Evolutionary conservation across 495 filamentous ascomycete species (phyloP).

Genomic region (Neurospora sp.): DNA sequence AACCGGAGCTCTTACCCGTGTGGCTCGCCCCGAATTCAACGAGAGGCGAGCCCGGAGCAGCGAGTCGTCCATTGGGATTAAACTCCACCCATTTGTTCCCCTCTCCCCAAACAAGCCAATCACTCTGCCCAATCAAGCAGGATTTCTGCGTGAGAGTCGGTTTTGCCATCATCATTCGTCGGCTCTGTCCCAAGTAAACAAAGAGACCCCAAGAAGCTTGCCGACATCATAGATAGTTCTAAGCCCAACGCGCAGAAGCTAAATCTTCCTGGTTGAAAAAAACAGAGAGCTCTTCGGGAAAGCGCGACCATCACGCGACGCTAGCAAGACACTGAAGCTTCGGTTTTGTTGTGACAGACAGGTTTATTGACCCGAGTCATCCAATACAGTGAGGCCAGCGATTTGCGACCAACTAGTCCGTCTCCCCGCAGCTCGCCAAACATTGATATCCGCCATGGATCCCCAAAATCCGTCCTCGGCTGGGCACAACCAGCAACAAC

Average conservation of each 20-base stretch:
- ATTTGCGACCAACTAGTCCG: conserved; percentile 4
- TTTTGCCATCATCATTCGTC: conserved; percentile 1
- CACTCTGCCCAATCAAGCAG: conserved; percentile 26
- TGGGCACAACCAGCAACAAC: conserved; percentile 23
- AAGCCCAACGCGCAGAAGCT: not conserved
- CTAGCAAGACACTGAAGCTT: not conserved
- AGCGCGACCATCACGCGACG: not conserved
- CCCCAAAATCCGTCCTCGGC: conserved; percentile 32
- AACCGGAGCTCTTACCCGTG: conserved; percentile 21
- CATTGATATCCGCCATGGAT: conserved; percentile 29
- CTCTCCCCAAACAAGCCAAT: conserved; percentile 20
- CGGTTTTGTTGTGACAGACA: not conserved
- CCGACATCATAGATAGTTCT: not conserved
- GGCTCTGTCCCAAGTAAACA: conserved; percentile 1
- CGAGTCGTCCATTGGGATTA: conserved; percentile 19
- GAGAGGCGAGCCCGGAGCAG: conserved; percentile 1
- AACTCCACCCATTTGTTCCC: conserved; percentile 26
- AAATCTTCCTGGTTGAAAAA: not conserved
- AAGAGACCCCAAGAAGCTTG: not conserved
- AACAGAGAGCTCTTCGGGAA: not conserved
- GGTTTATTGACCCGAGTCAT: not conserved
- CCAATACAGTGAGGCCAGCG: not conserved
- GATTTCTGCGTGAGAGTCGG: conserved; percentile 5
- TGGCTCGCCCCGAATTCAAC: conserved; percentile 15
- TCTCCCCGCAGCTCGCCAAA: conserved; percentile 1